Evolutionary conservation across 2,329 filamentous ascomycete genomes (phyloP), one percentile per base, ranked within the genome.

Genomic region (Aspergillus novofumigatus): DNA sequence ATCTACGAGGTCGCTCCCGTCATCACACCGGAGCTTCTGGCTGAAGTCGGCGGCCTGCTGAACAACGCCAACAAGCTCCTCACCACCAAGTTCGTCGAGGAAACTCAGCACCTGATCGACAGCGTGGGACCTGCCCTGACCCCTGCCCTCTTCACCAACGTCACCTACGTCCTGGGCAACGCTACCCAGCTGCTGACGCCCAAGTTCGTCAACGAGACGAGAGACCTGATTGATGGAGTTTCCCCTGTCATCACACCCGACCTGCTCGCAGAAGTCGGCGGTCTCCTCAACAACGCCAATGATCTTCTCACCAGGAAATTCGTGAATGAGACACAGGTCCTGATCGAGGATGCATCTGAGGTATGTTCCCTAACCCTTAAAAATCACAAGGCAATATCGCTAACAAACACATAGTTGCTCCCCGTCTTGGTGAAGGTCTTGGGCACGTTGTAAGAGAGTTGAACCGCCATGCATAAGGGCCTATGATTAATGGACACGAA

Each of bases 141-240:
- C 52, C 63, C 65, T 57, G 57, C 67, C 56, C 63, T 71, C 10
- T 66, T 73, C 38, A 56, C 63, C 48, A 66, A 69, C 44, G 58
- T 72, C 47, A 61, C 61, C 32, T 65, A 62, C 55, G 61, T 73
- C 29, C 59, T 73, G 21, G 66, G 64, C 44, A 73, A 73, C 51
- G 70, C 67, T 7, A 69, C 68, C 20, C 52, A 28, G 5, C 59
- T 73, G 21, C 60, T 73, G 45, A 70, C 67, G 1, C 64, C 70
- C 32, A 59, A 60, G 44, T 73, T 73, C 49, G 68, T 73, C 49
- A 56, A 60, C 21, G 68, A 69, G 21, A 72, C 70, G 2, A 60
- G 59, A 11, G 58, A 57, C 23, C 61, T 72, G 14, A 64, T 72
- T 55, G 62, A 63, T 20, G 68, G 65, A 17, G 67, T 70, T 21